Percentiles rank a stretch among this genome's conserved stretches.
Conservation (phyloP, 805 yeast genomes). For the Pichia exigua region DNA sequence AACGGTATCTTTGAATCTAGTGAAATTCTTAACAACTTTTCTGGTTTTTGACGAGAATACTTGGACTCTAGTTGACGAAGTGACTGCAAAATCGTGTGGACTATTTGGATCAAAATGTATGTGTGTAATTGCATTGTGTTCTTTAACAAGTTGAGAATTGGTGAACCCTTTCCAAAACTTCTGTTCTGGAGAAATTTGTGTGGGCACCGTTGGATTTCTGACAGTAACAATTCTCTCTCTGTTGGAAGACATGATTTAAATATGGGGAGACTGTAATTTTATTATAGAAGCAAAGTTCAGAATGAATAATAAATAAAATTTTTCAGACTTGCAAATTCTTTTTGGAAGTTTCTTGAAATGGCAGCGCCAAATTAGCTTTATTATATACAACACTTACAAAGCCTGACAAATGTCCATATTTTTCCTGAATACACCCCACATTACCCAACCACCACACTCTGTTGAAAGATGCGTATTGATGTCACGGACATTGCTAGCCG, state of each 20-base stretch:
- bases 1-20: conserved; percentile 85
- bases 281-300: background rate
- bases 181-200: conserved; percentile 85
- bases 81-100: conserved; percentile 90
- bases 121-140: conserved; percentile 85
- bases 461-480: too few species aligned
- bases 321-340: background rate
- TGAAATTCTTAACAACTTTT: conserved; percentile 79
- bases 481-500: too few species aligned
- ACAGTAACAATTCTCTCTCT: conserved; percentile 57
- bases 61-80: conserved; percentile 86
- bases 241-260: conserved; percentile 57
- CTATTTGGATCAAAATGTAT: conserved; percentile 77
- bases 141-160: conserved; percentile 85
- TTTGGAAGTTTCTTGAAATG: background rate
- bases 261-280: background rate
- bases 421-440: too few species aligned
- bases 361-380: too few species aligned
- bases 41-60: conserved; percentile 90
- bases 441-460: too few species aligned
- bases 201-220: conserved; percentile 70
- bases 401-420: too few species aligned
- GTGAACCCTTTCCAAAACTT: conserved; percentile 85
- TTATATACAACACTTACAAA: too few species aligned
- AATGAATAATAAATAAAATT: background rate